Evolutionary conservation across 495 filamentous ascomycete species (phyloP).

Genomic region (Astrothelium macrocarpum): DNA sequence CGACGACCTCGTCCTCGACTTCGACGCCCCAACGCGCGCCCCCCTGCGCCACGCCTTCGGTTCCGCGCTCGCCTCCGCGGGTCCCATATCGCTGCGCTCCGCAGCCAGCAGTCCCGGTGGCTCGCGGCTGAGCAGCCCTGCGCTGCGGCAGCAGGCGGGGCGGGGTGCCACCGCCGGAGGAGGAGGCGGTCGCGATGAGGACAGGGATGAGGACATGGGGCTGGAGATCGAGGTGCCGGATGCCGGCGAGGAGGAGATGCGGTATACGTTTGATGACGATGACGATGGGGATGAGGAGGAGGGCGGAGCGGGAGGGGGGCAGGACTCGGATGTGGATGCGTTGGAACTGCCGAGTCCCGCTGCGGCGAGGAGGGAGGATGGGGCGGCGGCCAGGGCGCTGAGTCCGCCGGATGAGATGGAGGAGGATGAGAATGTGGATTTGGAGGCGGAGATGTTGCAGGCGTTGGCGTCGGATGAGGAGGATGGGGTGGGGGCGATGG

Average conservation of each 20-base stretch:
- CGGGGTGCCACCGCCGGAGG: too few species aligned
- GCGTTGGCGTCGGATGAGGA: constrained; percentile 35
- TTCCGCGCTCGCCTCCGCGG: not conserved
- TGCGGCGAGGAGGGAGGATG: not conserved
- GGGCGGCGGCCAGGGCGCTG: not conserved
- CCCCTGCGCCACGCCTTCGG: not conserved
- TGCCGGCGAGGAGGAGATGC: not conserved
- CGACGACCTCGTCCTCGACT: constrained; percentile 7
- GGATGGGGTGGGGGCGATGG: constrained; percentile 1
- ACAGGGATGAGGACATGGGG: constrained; percentile 6
- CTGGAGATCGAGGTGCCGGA: constrained; percentile 2
- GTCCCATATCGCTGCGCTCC: constrained; percentile 9
- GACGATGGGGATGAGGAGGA: constrained; percentile 8
- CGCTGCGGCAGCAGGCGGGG: not conserved
- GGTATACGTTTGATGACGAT: not conserved
- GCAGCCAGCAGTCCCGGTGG: constrained; percentile 11
- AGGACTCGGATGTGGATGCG: constrained; percentile 6
- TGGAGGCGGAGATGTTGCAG: constrained; percentile 16
- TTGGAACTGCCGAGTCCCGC: constrained; percentile 8
- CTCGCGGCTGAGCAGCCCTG: constrained; percentile 7
- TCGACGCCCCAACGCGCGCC: constrained; percentile 7
- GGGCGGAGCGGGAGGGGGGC: constrained; percentile 14
- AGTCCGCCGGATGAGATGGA: constrained; percentile 8
- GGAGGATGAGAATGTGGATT: constrained; percentile 4
- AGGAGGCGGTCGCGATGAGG: too few species aligned